Base-by-base conservation (phyloP, 2,329 filamentous ascomycete genomes). In the Coniochaeta prunicola region DNA sequence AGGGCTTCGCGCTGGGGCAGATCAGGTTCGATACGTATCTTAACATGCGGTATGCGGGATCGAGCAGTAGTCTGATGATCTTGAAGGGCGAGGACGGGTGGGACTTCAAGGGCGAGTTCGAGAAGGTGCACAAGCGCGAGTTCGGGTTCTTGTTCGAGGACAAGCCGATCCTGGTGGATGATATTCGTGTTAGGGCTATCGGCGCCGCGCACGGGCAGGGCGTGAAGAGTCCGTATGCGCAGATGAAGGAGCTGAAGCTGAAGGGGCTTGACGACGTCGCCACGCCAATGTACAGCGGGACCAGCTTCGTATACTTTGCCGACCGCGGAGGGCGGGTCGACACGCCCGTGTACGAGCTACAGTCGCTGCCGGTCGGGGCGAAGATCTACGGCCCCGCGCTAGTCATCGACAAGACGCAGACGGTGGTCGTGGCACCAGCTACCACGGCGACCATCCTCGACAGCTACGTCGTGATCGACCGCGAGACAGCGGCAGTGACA, bases 151-250 rank as follows among this genome's bases (percentile, higher is more conserved):
- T 84, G 1, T 71, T 89, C 3, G 4, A 2, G 1, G 83, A 88
- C 63, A 77, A 86, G 59, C 85, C 89, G 64, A 87, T 89, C 59
- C 87, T 89, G 59, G 78, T 90, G 15, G 87, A 89, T 64, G 87
- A 89, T 70, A 83, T 89, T 5, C 80, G 87, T 36, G 85, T 86
- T 8, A 76, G 87, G 64, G 85, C 85, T 19, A 88, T 89, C 62
- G 87, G 86, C 31, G 53, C 53, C 13, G 53, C 30, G 30, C 53
- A 55, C 30, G 28, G 4, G 3, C 3, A 55, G 30, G 53, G 53
- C 17, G 53, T 55, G 15, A 89, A 87, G 73, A 87, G 84, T 1
- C 38, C 28, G 15, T 33, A 53, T 28, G 53, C 24, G 21, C 85
- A 64, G 80, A 79, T 12, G 54, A 7, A 17, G 24, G 33, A 10